These are phyloP conservation scores for Phlyctochytrium planicorne DNA, from an alignment of 192 early-diverging fungal species.

Conservation along the genomic window DNA sequence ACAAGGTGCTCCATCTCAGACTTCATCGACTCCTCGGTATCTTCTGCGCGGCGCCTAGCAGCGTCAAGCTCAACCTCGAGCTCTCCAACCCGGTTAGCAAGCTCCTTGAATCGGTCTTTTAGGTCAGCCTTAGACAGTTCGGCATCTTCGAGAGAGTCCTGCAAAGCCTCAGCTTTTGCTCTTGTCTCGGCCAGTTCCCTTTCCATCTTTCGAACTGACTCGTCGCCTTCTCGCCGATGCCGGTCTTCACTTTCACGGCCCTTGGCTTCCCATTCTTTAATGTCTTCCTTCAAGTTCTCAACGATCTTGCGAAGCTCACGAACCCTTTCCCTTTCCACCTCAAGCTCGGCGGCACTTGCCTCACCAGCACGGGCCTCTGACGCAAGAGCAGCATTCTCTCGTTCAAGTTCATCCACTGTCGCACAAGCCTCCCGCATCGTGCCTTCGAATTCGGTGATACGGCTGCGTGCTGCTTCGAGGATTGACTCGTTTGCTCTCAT, in stretches of 20 bases:
- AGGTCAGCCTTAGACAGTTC: background rate
- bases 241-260: background rate
- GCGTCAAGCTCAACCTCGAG: background rate
- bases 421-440: slow-evolving; percentile 26
- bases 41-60: background rate
- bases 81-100: background rate
- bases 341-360: background rate
- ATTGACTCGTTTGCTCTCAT: slow-evolving; percentile 10
- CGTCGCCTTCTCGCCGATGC: background rate
- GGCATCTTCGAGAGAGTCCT: background rate
- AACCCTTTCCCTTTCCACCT: background rate
- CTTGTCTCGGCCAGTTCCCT: background rate
- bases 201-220: background rate
- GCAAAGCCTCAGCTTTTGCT: background rate
- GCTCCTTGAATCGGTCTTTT: background rate
- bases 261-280: background rate
- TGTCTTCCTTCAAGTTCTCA: background rate
- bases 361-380: slow-evolving; percentile 2
- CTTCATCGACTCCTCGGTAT: background rate
- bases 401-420: slow-evolving; percentile 31
- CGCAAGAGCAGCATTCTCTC: slow-evolving; percentile 19
- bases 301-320: background rate
- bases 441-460: slow-evolving; percentile 32
- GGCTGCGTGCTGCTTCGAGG: slow-evolving; percentile 20
- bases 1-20: background rate